A percentile compares a stretch with the other conserved stretches of the same genome.
phyloP scores from a whole-genome alignment of 2,329 filamentous ascomycete genomes.

The Xylaria sp. region DNA sequence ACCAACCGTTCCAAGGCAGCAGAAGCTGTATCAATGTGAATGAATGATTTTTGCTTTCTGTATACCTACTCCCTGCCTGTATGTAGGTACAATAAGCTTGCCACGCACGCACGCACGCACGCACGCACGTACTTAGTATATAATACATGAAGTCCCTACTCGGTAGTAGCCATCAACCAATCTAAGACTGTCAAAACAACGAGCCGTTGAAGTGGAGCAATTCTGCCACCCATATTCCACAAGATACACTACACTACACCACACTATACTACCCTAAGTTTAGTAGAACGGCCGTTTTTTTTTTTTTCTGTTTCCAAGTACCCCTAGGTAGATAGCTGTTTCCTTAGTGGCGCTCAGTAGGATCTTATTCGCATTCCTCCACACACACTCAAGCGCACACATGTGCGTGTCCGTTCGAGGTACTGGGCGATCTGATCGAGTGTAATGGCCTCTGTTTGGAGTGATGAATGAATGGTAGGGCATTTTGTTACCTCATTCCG shows the following conservation, averaged over 20 bases:
- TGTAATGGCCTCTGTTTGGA: not conserved
- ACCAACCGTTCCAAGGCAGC: not conserved
- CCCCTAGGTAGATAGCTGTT: not conserved
- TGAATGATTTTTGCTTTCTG: not conserved
- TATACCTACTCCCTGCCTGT: not conserved
- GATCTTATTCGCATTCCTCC: not conserved
- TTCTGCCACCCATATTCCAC: not conserved
- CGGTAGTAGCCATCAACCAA: too few relatives aligned
- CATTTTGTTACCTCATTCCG: slow-evolving; percentile 20
- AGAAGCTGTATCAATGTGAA: not conserved
- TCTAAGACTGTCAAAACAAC: not conserved
- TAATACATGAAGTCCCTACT: too few relatives aligned
- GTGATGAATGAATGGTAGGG: slow-evolving; percentile 1
- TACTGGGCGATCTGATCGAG: not conserved
- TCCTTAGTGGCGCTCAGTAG: slow-evolving; percentile 7
- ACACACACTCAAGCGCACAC: not conserved
- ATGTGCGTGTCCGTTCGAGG: not conserved
- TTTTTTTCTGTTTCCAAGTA: slow-evolving; percentile 15
- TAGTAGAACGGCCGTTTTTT: slow-evolving; percentile 15
- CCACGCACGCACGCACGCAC: slow-evolving; percentile 12
- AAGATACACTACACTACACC: not conserved
- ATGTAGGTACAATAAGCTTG: not conserved
- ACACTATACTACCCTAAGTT: not conserved
- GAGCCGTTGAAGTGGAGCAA: slow-evolving; percentile 17
- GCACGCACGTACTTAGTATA: slow-evolving; percentile 3